These are phyloP conservation scores for Candida yuanshanica DNA, from an alignment of 805 yeast genomes.

Conservation along the genomic window DNA sequence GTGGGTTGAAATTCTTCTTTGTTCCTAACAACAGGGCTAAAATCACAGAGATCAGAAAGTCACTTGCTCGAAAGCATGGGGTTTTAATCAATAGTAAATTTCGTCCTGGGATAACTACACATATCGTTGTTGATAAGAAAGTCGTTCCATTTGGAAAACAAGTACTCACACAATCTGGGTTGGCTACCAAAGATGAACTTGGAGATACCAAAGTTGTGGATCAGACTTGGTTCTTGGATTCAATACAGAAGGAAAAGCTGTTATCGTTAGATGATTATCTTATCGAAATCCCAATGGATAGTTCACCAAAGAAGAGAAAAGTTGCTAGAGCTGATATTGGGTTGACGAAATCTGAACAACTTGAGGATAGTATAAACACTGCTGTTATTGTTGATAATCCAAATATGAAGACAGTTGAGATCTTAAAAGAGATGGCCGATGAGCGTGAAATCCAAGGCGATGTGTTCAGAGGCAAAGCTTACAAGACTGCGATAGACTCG, in stretches of 20 bases:
- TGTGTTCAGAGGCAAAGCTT: slow-evolving; percentile 34
- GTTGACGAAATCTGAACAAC: slow-evolving; percentile 4
- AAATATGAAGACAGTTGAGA: slow-evolving; percentile 16
- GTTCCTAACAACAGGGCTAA: slow-evolving; percentile 18
- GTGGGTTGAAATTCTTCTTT: slow-evolving; percentile 14
- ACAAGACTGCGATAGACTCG: slow-evolving; percentile 38
- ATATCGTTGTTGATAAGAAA: slow-evolving; percentile 18
- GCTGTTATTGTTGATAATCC: slow-evolving; percentile 14
- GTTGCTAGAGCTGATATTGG: background rate
- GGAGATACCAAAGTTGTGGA: slow-evolving; percentile 5
- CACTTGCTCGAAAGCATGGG: slow-evolving; percentile 15
- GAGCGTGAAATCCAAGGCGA: slow-evolving; percentile 26
- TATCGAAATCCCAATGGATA: slow-evolving; percentile 8
- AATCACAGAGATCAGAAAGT: slow-evolving; percentile 13
- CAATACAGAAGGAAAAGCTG: slow-evolving; percentile 9
- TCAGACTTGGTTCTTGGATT: slow-evolving; percentile 21
- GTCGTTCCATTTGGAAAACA: slow-evolving; percentile 8
- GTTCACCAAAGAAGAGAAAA: slow-evolving; percentile 2
- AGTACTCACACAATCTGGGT: slow-evolving; percentile 5
- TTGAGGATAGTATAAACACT: slow-evolving; percentile 6
- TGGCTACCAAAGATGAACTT: slow-evolving; percentile 1
- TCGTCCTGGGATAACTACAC: slow-evolving; percentile 8
- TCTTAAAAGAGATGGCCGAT: slow-evolving; percentile 18
- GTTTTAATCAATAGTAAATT: slow-evolving; percentile 11
- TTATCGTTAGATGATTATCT: slow-evolving; percentile 4